Evolutionary conservation across 345 rosid species (phyloP), one percentile per base, ranked within the genome.

Genomic region (Eucalyptus erythrocorys): DNA sequence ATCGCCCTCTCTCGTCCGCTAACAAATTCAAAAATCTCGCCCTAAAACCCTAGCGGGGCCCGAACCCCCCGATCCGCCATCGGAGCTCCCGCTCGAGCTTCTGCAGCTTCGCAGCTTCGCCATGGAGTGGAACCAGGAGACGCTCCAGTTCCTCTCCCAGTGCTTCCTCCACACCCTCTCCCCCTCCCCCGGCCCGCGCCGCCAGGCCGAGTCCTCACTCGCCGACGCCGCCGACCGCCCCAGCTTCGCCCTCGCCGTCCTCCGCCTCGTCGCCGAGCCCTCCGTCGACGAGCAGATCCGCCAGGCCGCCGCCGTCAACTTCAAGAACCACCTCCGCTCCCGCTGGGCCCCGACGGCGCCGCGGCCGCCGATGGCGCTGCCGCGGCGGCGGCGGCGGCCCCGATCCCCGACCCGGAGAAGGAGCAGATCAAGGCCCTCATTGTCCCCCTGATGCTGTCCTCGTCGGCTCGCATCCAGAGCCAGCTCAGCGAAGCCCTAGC

Each of bases 401-500:
- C 97, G 55, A 95, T 97, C 49, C 71, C 80, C 2, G 95, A 91
- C 88, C 57, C 95, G 24, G 99, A 97, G 92, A 98, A 98, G 95
- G 94, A 93, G 85, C 97, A 94, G 88, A 95, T 98, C 94, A 97
- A 97, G 93, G 86, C 92, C 86, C 92, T 96, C 42, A 96, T 97
- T 90, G 98, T 97, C 16, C 90, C 94, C 13, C 97, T 97, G 55
- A 96, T 97, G 98, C 95, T 98, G 13, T 93, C 98, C 48, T 88
- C 99, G 47, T 87, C 98, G 16, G 93, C 97, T 15, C 95, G 94
- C 13, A 95, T 98, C 89, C 99, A 98, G 93, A 95, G 98, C 88
- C 99, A 98, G 95, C 94, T 97, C 84, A 95, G 97, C 66, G 99
- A 98, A 91, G 96, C 99, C 91, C 94, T 98, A 48, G 95, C 99